Conservation (phyloP, 2,329 filamentous ascomycete genomes). For the Zymoseptoria crescenta region DNA sequence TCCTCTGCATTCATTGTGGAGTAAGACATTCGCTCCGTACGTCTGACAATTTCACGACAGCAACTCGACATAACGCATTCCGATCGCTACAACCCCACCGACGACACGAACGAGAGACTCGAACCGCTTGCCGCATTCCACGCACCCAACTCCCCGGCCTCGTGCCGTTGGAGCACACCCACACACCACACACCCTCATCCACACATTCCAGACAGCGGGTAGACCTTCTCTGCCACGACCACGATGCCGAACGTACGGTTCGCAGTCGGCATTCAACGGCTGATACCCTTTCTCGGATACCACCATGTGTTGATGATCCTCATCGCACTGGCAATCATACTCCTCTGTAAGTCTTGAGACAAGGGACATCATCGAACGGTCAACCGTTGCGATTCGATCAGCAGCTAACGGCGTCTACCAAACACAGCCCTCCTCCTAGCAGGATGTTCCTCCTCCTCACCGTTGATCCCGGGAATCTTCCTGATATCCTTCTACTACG, state of each 20-base stretch:
- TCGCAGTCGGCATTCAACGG: slow-evolving; percentile 46
- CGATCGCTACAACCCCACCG: background rate
- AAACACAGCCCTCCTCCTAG: slow-evolving; percentile 70
- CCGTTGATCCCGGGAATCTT: slow-evolving; percentile 93
- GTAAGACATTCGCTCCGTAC: background rate
- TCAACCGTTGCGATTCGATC: background rate
- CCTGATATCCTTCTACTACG: slow-evolving; percentile 95
- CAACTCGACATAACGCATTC: background rate
- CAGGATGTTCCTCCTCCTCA: slow-evolving; percentile 93
- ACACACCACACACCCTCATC: slow-evolving; percentile 1
- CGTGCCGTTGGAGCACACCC: slow-evolving; percentile 15
- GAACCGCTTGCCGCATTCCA: slow-evolving; percentile 11
- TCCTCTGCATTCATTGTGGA: background rate
- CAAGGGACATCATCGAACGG: background rate
- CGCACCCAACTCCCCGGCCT: slow-evolving; percentile 19
- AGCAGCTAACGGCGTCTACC: slow-evolving; percentile 3
- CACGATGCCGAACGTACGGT: slow-evolving; percentile 43
- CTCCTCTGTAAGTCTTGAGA: slow-evolving; percentile 66
- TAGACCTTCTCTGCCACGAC: slow-evolving; percentile 26
- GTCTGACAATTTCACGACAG: background rate
- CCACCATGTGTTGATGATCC: slow-evolving; percentile 91
- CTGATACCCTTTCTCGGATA: slow-evolving; percentile 57
- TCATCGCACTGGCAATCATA: slow-evolving; percentile 90
- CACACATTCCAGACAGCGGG: slow-evolving; percentile 23
- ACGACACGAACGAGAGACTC: background rate